Base-by-base conservation (phyloP, 1,284 basidiomycete species). In the Heliocybe sulcata region DNA sequence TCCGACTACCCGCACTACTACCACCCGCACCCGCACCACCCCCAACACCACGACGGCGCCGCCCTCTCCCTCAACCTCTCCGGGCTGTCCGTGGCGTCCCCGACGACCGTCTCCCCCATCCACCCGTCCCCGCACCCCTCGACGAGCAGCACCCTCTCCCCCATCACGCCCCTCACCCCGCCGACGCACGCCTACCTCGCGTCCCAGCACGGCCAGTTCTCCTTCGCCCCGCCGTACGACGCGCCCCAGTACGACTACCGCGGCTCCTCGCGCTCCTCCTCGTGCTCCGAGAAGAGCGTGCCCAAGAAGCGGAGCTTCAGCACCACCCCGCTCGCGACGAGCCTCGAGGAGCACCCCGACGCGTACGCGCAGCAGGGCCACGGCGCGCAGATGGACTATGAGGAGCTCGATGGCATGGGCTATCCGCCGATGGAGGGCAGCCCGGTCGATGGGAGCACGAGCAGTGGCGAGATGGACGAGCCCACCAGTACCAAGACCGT, bases 51-150 rank as follows among this genome's bases (percentile, higher is more conserved):
- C 26, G 51, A 52, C 29, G 51, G 51, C 51, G 19, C 67, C 6
- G 61, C 68, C 0, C 74, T 87, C 54, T 80, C 82, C n/a, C 79
- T 88, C 65, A 88, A 87, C 65, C 72, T 88, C 55, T 81, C 80
- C 29, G 75, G 77, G 1, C 75, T 88, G 54, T 72, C 78, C 51
- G 84, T 87, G 58, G 68, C 82, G 33, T 85, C 82, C 12, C 83
- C 85, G 16, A 76, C 80, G 19, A 77, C 77, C 57, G 72, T 81
- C 53, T 85, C 83, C 11, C 83, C 84, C 45, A 78, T 82, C 61
- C 77, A 74, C 45, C 75, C 77, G 3, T 73, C 74, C 11, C 69
- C 76, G 11, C 68, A 72, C 55, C 67, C 73, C 23, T 67, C 71
- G 55, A 65, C 65, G 23, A 59, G 67, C 54, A 65, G 64, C 31